A percentile compares a stretch with the other conserved stretches of the same genome.
Evolutionary conservation across 2,329 filamentous ascomycete genomes (phyloP).

Genomic region (Lecanicillium sp.): DNA sequence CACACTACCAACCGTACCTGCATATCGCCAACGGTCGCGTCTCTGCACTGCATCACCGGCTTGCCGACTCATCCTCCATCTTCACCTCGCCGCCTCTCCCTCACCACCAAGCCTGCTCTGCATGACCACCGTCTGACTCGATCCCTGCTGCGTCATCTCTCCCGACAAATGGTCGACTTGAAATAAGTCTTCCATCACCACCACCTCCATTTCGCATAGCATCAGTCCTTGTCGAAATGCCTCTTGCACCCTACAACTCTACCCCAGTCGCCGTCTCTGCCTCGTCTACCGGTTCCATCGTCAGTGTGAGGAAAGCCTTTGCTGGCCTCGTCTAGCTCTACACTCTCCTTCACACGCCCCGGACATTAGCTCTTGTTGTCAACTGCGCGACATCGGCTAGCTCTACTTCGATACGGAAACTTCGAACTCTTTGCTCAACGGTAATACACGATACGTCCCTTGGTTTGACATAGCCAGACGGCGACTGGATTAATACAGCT

Average conservation of each 20-base stretch:
- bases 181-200: constrained; percentile 24
- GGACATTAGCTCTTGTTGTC: constrained; percentile 35
- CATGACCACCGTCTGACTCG: constrained; percentile 9
- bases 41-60: constrained; percentile 15
- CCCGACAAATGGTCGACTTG: constrained; percentile 29
- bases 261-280: constrained; percentile 59
- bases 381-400: constrained; percentile 36
- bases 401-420: constrained; percentile 28
- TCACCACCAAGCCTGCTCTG: not conserved
- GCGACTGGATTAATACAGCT: constrained; percentile 45
- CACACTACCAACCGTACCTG: constrained; percentile 13
- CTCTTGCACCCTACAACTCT: constrained; percentile 44
- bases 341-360: constrained; percentile 32
- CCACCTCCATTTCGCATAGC: constrained; percentile 21
- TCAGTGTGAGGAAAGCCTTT: constrained; percentile 45
- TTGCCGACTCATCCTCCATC: constrained; percentile 21
- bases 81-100: constrained; percentile 6
- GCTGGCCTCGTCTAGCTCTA: constrained; percentile 38
- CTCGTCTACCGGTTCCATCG: constrained; percentile 54
- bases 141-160: not conserved
- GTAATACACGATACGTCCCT: constrained; percentile 34
- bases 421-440: constrained; percentile 26
- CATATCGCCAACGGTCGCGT: constrained; percentile 18
- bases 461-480: constrained; percentile 47
- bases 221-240: constrained; percentile 46